Percentiles rank a stretch among this genome's conserved stretches.
Conservation (phyloP, 2,329 filamentous ascomycete species). For the Laburnicola sp. region DNA sequence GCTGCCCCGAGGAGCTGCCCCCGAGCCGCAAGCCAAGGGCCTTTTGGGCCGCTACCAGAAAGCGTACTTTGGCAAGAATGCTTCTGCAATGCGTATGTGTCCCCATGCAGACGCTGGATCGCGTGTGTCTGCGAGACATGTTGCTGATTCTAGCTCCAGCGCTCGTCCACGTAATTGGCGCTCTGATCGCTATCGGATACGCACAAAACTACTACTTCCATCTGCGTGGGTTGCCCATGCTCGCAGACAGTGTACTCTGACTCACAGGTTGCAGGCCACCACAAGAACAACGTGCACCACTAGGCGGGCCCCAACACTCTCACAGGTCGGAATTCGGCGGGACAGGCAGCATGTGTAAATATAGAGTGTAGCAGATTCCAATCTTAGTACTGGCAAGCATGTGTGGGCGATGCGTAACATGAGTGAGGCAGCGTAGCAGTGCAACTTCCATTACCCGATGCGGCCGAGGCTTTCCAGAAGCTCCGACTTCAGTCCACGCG, state of each 20-base stretch:
- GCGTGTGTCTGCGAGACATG: slow-evolving; percentile 10
- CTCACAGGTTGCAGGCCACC: slow-evolving; percentile 70
- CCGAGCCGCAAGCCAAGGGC: slow-evolving; percentile 78
- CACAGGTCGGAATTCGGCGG: slow-evolving; percentile 14
- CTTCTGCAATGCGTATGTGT: slow-evolving; percentile 79
- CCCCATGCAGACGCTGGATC: slow-evolving; percentile 27
- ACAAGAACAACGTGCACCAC: slow-evolving; percentile 99
- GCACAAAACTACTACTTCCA: slow-evolving; percentile 99
- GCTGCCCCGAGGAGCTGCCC: slow-evolving; percentile 89
- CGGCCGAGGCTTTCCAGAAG: not conserved
- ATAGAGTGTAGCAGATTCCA: slow-evolving; percentile 44
- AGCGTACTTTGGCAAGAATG: slow-evolving; percentile 92
- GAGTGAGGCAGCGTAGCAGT: not conserved
- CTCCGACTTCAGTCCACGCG: no score
- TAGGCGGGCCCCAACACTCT: slow-evolving; percentile 53
- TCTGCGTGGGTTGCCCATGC: slow-evolving; percentile 71
- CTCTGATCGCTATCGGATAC: slow-evolving; percentile 82
- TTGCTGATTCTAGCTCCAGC: slow-evolving; percentile 58
- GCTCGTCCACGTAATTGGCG: slow-evolving; percentile 80
- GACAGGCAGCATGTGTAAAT: slow-evolving; percentile 40
- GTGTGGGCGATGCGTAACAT: no score
- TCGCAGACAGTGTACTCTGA: slow-evolving; percentile 19
- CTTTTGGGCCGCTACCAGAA: slow-evolving; percentile 84
- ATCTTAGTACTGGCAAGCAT: slow-evolving; percentile 33
- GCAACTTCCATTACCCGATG: not conserved